Evolutionary conservation across 2,329 filamentous ascomycete species (phyloP).

Genomic region (Colletotrichum sp.): DNA sequence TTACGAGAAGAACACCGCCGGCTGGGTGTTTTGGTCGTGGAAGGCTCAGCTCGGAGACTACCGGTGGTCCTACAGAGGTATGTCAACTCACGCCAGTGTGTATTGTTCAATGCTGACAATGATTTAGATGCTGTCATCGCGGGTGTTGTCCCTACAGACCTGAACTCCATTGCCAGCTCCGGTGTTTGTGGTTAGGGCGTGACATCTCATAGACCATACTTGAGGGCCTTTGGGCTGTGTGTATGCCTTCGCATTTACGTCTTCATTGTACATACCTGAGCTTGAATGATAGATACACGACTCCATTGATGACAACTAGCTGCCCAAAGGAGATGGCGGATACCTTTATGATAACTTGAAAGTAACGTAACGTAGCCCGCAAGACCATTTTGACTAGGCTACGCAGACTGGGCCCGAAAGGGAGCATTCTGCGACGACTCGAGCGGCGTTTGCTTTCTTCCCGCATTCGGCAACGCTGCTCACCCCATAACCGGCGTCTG

Average conservation of each 20-base stretch:
- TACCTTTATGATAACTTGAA: not conserved
- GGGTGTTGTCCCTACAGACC: constrained; percentile 8
- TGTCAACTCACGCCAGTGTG: not conserved
- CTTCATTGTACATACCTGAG: not conserved
- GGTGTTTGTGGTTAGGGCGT: not conserved
- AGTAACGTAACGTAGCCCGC: not conserved
- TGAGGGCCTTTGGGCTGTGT: not conserved
- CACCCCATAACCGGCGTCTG: not conserved
- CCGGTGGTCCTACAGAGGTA: constrained; percentile 31
- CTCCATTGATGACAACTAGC: not conserved
- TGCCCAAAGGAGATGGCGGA: not conserved
- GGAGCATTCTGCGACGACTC: not conserved
- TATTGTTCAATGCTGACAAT: not conserved
- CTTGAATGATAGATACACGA: not conserved
- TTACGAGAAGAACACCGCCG: constrained; percentile 56
- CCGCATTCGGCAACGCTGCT: not conserved
- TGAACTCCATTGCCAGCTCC: constrained; percentile 13
- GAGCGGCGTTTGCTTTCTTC: not conserved
- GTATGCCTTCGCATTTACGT: not conserved
- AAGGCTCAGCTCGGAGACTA: constrained; percentile 45
- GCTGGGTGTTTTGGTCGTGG: constrained; percentile 69
- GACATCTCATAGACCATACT: not conserved
- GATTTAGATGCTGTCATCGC: constrained; percentile 14
- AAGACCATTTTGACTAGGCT: not conserved
- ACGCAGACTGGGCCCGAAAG: not conserved